Evolutionary conservation across 768 basidiomycete genomes (phyloP).

Genomic region (Hebeloma cylindrosporum): DNA sequence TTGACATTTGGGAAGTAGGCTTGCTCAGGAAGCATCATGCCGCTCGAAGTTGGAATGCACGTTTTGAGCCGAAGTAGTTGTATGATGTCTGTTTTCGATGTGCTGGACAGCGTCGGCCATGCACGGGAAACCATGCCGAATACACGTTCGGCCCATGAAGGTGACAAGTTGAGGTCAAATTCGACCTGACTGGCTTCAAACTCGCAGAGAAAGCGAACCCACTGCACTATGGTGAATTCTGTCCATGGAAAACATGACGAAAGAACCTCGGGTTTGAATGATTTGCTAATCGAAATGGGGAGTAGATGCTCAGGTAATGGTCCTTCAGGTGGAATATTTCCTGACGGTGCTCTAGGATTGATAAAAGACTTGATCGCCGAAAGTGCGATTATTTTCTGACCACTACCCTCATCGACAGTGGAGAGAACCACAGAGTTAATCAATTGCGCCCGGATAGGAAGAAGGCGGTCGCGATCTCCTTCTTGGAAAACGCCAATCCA

Average conservation of each 20-base stretch:
- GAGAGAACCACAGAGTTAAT: slow-evolving; percentile 68
- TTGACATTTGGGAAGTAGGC: slow-evolving; percentile 85
- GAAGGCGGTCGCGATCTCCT: slow-evolving; percentile 37
- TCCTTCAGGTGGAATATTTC: slow-evolving; percentile 65
- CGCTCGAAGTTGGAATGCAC: slow-evolving; percentile 73
- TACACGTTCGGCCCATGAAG: slow-evolving; percentile 81
- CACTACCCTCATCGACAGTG: slow-evolving; percentile 33
- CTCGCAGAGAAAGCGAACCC: slow-evolving; percentile 67
- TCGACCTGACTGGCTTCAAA: slow-evolving; percentile 43
- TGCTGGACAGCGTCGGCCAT: slow-evolving; percentile 64
- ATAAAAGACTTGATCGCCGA: slow-evolving; percentile 70
- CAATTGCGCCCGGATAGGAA: slow-evolving; percentile 56
- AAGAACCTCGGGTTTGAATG: slow-evolving; percentile 53
- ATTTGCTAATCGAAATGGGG: slow-evolving; percentile 62
- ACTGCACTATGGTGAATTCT: slow-evolving; percentile 74
- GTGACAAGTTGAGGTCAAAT: slow-evolving; percentile 63
- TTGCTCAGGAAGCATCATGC: slow-evolving; percentile 70
- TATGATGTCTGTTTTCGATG: slow-evolving; percentile 48
- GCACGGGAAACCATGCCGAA: slow-evolving; percentile 62
- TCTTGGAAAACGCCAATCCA: slow-evolving; percentile 55
- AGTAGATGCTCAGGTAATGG: slow-evolving; percentile 76
- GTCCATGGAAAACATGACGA: slow-evolving; percentile 66
- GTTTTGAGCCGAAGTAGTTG: slow-evolving; percentile 46
- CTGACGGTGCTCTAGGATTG: slow-evolving; percentile 53
- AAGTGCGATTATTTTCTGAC: slow-evolving; percentile 65